These are phyloP conservation scores for Margaritispora aquatica DNA, from an alignment of 495 filamentous ascomycete species.

Conservation along the genomic window DNA sequence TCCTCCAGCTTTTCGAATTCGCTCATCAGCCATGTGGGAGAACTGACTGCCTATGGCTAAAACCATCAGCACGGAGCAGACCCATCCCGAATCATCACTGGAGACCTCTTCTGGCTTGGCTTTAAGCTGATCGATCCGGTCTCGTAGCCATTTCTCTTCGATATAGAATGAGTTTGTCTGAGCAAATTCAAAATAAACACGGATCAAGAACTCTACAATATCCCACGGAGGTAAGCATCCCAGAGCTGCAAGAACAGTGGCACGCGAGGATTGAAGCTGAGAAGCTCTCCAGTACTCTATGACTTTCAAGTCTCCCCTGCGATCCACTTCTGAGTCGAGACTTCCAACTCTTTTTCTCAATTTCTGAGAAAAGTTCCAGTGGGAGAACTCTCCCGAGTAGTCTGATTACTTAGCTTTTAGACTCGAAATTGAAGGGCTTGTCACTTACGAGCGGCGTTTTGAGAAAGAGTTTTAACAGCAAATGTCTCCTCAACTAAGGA, in stretches of 20 bases:
- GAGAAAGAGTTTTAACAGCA: not conserved
- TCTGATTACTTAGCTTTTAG: not conserved
- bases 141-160: slow-evolving; percentile 42
- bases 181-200: slow-evolving; percentile 48
- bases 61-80: slow-evolving; percentile 44
- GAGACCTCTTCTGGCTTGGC: slow-evolving; percentile 35
- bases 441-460: not conserved
- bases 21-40: slow-evolving; percentile 42
- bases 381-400: not conserved
- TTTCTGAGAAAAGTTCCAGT: not conserved
- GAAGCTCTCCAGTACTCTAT: slow-evolving; percentile 39
- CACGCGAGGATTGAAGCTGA: slow-evolving; percentile 39
- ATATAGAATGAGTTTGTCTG: slow-evolving; percentile 48
- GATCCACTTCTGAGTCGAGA: not conserved
- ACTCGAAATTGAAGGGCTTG: not conserved
- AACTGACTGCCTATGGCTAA: slow-evolving; percentile 50
- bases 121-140: slow-evolving; percentile 40
- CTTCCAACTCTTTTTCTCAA: not conserved
- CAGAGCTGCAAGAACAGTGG: slow-evolving; percentile 33
- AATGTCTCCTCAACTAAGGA: not conserved
- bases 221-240: slow-evolving; percentile 44
- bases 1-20: not conserved
- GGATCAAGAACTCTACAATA: slow-evolving; percentile 44
- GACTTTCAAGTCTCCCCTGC: slow-evolving; percentile 21
- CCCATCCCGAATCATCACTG: slow-evolving; percentile 38